Evolutionary conservation across 805 yeast genomes (phyloP), one percentile per base, ranked within the genome.

Genomic region (Yamadazyma nakazawae): DNA sequence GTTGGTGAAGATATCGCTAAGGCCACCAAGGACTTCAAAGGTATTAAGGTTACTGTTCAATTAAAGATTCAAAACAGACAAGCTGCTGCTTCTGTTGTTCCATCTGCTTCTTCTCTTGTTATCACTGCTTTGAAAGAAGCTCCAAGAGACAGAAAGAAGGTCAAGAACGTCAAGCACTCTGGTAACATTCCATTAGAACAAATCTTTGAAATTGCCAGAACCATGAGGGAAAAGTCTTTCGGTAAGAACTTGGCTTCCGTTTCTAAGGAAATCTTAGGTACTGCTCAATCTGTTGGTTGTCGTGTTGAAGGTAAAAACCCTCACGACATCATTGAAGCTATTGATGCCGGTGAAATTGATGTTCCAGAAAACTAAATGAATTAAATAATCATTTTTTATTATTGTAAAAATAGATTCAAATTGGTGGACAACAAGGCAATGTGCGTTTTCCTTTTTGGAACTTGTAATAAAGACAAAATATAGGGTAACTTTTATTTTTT

Each of bases 1-100:
- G 97, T 94, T 72, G 99, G 99, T 91, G 99, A 94, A 80, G 99
- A 94, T 75, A 94, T 94, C 69, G 99, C 99, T 75, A 94, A 94
- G 86, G 99, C 99, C 75, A 92, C 99, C 81, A 86, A 88, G 81
- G 83, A 85, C 73, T 92, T 84, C 95, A 94, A 94, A 82, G 99
- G 99, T 84, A 92, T 94, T 70, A 88, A 92, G 79, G 98, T 94
- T 71, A 94, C 99, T 62, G 98, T 94, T 59, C 96, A 90, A 81
- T 84, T 94, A 77, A 94, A 85, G 77, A 91, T 94, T 72, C 99
- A 94, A 83, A 94, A 94, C 96, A 91, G 99, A 86, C 99, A 94
- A 82, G 99, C 99, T 68, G 80, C 85, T 63, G 96, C 95, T 64
- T 89, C 97, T 54, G 98, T 94, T 75, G 99, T 94, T 55, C 99